phyloP scores from a whole-genome alignment of 2,329 filamentous ascomycete genomes.

The Aspergillus awamori region DNA sequence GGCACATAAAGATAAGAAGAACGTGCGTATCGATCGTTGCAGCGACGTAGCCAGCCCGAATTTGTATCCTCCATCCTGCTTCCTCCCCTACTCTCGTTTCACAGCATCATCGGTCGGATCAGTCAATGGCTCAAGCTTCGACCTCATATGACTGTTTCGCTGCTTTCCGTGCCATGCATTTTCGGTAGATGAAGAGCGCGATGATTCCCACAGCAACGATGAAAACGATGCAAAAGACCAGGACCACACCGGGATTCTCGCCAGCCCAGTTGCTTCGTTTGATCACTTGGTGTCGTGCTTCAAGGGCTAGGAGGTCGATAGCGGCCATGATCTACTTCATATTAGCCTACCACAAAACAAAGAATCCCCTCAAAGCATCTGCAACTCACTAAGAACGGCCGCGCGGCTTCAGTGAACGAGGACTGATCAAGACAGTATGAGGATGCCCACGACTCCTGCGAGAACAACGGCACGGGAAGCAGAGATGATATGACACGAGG shows the following conservation, averaged over 20 bases:
- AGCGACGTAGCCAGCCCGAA: neutral
- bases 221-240: constrained; percentile 65
- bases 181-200: constrained; percentile 54
- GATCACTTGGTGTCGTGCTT: constrained; percentile 39
- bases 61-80: neutral
- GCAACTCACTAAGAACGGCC: neutral
- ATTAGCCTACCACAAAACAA: neutral
- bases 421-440: neutral
- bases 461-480: neutral
- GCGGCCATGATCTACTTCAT: constrained; percentile 27
- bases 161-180: constrained; percentile 39
- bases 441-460: constrained; percentile 1
- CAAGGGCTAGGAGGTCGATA: constrained; percentile 29
- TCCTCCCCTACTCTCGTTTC: neutral
- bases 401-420: neutral
- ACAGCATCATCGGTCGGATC: neutral
- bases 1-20: neutral
- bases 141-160: constrained; percentile 26
- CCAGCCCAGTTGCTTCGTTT: constrained; percentile 57
- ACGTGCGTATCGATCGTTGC: neutral
- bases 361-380: neutral
- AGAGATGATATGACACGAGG: neutral
- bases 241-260: constrained; percentile 61
- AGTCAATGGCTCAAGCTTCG: neutral
- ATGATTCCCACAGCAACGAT: constrained; percentile 56